Conservation (phyloP, 148 eudicot genomes). For the Rhododendron molle region DNA sequence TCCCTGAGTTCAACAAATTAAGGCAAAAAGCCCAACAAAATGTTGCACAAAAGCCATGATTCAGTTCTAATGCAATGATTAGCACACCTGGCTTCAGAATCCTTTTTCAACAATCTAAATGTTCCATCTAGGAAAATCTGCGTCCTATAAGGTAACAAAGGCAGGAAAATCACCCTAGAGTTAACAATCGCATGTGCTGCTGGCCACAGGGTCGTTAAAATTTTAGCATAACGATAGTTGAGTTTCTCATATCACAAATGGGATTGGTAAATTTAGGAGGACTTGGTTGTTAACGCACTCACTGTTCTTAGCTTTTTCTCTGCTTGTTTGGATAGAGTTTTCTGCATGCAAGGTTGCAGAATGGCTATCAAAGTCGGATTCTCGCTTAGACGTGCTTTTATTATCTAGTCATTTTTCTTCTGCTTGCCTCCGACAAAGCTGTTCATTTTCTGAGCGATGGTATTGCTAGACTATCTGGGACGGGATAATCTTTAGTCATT, state of each 20-base stretch:
- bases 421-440: not conserved
- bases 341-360: constrained; percentile 28
- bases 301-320: constrained; percentile 58
- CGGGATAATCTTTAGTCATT: not conserved
- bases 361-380: constrained; percentile 7
- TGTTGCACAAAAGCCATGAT: too few species aligned
- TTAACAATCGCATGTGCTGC: not conserved
- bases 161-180: too few species aligned
- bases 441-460: not conserved
- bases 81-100: too few species aligned
- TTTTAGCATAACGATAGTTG: not conserved
- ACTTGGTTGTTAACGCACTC: constrained; percentile 30
- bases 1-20: too few species aligned
- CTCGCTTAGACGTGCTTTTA: not conserved
- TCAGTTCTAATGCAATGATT: too few species aligned
- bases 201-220: not conserved
- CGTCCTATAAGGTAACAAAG: too few species aligned
- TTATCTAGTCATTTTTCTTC: not conserved
- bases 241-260: constrained; percentile 30
- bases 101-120: too few species aligned
- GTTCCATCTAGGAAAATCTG: too few species aligned
- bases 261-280: constrained; percentile 38
- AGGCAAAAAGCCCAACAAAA: too few species aligned
- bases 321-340: constrained; percentile 32
- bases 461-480: not conserved